Percentiles rank a stretch among this genome's conserved stretches.
Conservation (phyloP, 116 monocot species). For the Iris pallida region DNA sequence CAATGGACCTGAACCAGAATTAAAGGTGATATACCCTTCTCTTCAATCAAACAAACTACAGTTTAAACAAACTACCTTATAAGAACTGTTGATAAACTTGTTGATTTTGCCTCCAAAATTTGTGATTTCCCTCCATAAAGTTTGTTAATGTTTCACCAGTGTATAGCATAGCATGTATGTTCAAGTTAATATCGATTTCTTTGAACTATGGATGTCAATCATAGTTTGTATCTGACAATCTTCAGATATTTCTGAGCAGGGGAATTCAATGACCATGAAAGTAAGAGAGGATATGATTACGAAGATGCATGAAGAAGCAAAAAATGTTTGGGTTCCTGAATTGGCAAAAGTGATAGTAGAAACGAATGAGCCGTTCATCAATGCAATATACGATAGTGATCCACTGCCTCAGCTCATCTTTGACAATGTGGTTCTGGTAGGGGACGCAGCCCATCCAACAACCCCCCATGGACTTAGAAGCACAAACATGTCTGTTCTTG, state of each 20-base stretch:
- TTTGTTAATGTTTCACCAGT: no score
- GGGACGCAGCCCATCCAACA: conserved; percentile 63
- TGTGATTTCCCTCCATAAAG: neutral
- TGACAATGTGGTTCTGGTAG: conserved; percentile 73
- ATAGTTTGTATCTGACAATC: neutral
- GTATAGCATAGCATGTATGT: no score
- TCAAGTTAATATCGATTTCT: neutral
- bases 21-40: conserved; percentile 26
- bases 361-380: conserved; percentile 75
- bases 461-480: conserved; percentile 43
- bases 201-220: neutral
- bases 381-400: conserved; percentile 75
- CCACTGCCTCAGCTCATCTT: conserved; percentile 55
- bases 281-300: conserved; percentile 40
- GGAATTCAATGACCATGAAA: conserved; percentile 63
- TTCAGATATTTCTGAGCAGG: conserved; percentile 28
- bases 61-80: neutral
- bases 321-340: conserved; percentile 59
- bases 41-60: neutral
- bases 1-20: conserved; percentile 59
- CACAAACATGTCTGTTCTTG: conserved; percentile 84
- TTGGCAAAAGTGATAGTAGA: conserved; percentile 57
- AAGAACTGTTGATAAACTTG: neutral
- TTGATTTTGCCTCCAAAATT: neutral
- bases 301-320: conserved; percentile 64